These are phyloP conservation scores for Mycena polygramma DNA, from an alignment of 768 basidiomycete genomes.

Conservation along the genomic window DNA sequence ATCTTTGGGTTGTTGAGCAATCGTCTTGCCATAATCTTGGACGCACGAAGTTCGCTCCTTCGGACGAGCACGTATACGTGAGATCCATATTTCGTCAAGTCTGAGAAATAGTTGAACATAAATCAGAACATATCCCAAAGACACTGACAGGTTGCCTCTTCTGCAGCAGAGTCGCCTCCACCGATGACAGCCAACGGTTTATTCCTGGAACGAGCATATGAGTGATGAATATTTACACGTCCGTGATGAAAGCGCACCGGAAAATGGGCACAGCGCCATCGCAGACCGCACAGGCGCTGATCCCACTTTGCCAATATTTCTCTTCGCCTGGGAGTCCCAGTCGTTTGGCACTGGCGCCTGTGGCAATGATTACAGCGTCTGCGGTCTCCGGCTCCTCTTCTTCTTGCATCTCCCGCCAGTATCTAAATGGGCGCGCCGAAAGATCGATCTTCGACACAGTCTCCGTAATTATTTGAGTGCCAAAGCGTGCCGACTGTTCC, in stretches of 20 bases:
- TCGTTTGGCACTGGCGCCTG: slow-evolving; percentile 95
- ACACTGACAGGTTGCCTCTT: slow-evolving; percentile 93
- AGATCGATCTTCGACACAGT: slow-evolving; percentile 96
- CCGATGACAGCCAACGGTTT: slow-evolving; percentile 98
- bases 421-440: slow-evolving; percentile 92
- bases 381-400: slow-evolving; percentile 89
- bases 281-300: slow-evolving; percentile 98
- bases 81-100: slow-evolving; percentile 95
- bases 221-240: neutral
- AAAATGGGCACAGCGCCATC: slow-evolving; percentile 99
- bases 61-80: slow-evolving; percentile 98
- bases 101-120: slow-evolving; percentile 51
- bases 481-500: slow-evolving; percentile 93
- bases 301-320: slow-evolving; percentile 98
- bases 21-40: slow-evolving; percentile 98
- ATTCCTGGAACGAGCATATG: slow-evolving; percentile 62
- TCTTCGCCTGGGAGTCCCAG: slow-evolving; percentile 91
- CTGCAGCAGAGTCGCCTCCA: slow-evolving; percentile 98
- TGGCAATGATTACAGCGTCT: slow-evolving; percentile 94
- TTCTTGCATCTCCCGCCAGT: slow-evolving; percentile 95
- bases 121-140: neutral
- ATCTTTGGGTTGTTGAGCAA: slow-evolving; percentile 91
- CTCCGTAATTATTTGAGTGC: slow-evolving; percentile 95
- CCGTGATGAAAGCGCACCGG: slow-evolving; percentile 60
- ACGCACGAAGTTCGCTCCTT: slow-evolving; percentile 91